Base-by-base conservation (phyloP, 2,329 filamentous ascomycete species). In the Grosmannia clavigera region DNA sequence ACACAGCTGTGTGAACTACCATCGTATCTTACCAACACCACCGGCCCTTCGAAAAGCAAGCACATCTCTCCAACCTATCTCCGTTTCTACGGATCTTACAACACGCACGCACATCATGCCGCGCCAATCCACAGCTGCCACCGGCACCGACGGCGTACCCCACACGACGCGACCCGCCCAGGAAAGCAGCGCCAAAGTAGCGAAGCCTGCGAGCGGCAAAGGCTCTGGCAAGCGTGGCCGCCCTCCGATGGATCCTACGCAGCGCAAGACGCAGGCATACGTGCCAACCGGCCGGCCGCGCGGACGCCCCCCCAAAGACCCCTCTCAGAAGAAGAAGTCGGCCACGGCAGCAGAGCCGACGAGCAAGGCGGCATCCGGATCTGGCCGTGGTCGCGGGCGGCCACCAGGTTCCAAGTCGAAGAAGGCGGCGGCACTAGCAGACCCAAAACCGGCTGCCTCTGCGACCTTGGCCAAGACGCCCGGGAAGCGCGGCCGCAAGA, bases 271-370 rank as follows among this genome's bases (percentile, higher is more conserved):
- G 3, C 60, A 63, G 61, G 58, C 53, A 27, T 65, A 65, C 54
- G 66, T 65, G 59, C 65, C 66, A 6, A 66, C 66, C 5, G 66
- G 66, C 25, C 65, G 66, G 40, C 63, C 63, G 4, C 65, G 66
- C 29, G 65, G 65, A 40, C 63, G 65, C 2, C 65, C 65, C 3
- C 62, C 64, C 59, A 65, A 65, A 60, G 61, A 64, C 59, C 62
- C 65, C 9, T 61, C 61, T 12, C 58, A 62, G 61, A 60, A 62
- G 57, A 65, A 64, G 62, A 38, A 60, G 3, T 48, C 63, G 3
- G 35, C 57, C n/a, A 27, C 14, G 16, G 33, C 50, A 16, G 33
- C 48, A 25, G 3, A 35, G 33, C 11, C 11, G 38, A 11, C 14
- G 40, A 40, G 10, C 52, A 64, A 64, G 60, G 7, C 52, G 25